Evolutionary conservation across 345 rosid species (phyloP).

Genomic region (Psidium friedrichsthalianum): DNA sequence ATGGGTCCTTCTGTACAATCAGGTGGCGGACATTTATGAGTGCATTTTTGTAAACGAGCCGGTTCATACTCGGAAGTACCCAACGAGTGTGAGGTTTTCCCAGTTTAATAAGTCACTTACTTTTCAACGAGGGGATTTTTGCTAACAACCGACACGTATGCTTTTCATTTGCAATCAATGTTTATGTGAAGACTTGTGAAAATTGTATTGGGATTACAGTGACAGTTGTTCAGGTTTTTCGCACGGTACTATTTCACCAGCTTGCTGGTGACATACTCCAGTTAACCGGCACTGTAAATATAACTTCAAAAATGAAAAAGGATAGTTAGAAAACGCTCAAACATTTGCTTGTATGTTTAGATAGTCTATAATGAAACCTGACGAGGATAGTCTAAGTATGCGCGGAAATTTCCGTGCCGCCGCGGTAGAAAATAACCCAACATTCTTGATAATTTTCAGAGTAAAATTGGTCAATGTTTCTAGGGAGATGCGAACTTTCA

Average conservation of each 20-base stretch:
- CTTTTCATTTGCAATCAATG: not conserved
- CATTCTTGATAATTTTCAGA: not conserved
- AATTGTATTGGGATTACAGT: not conserved
- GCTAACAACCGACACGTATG: not conserved
- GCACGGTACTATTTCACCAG: too few relatives aligned
- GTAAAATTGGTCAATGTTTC: not conserved
- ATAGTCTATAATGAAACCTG: not conserved
- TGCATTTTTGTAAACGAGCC: not conserved
- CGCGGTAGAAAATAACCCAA: not conserved
- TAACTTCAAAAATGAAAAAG: not conserved
- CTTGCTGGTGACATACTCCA: too few relatives aligned
- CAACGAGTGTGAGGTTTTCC: not conserved
- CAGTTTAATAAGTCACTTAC: not conserved
- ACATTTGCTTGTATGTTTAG: too few relatives aligned
- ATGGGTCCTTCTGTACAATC: not conserved
- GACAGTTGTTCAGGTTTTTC: not conserved
- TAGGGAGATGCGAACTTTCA: not conserved
- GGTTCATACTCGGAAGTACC: not conserved
- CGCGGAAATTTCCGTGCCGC: not conserved
- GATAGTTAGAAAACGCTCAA: too few relatives aligned
- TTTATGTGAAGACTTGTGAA: not conserved
- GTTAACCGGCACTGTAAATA: not conserved
- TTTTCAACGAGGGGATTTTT: not conserved
- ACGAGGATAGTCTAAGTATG: not conserved
- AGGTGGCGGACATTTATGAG: not conserved